These are phyloP conservation scores for Trichoderma brevicompactum DNA, from an alignment of 2,329 filamentous ascomycete species.

Conservation along the genomic window DNA sequence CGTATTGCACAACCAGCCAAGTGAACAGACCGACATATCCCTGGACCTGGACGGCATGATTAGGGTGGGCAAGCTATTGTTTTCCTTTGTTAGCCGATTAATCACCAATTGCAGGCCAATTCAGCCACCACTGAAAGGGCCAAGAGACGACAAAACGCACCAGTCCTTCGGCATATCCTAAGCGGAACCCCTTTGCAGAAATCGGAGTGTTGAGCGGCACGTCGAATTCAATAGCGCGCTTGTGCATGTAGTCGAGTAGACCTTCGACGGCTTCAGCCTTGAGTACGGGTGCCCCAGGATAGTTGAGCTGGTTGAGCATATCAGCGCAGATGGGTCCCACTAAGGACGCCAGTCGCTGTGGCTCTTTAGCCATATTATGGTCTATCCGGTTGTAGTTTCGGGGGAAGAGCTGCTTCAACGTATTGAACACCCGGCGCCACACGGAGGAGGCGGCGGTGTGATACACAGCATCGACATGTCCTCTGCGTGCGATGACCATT, in stretches of 20 bases:
- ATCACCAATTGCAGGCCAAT: not conserved
- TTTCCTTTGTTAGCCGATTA: conserved; percentile 1
- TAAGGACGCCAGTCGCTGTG: not conserved
- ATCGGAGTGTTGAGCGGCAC: conserved; percentile 4
- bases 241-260: conserved; percentile 16
- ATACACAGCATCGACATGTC: not conserved
- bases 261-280: conserved; percentile 10
- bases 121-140: not conserved
- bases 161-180: conserved; percentile 1
- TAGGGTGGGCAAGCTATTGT: conserved; percentile 8
- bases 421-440: not conserved
- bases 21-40: conserved; percentile 10
- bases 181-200: conserved; percentile 7
- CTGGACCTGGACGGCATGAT: conserved; percentile 9
- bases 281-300: conserved; percentile 4
- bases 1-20: conserved; percentile 13
- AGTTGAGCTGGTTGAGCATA: conserved; percentile 12
- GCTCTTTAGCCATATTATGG: not conserved
- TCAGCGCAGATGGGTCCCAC: conserved; percentile 3
- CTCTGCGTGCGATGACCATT: conserved; percentile 7
- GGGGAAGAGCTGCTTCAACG: conserved; percentile 5
- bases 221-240: conserved; percentile 16
- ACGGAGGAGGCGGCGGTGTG: conserved; percentile 5
- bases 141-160: not conserved
- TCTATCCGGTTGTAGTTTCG: not conserved